Evolutionary conservation across 768 basidiomycete species (phyloP), one percentile per base, ranked within the genome.

Genomic region (Tylopilus subfusipes): DNA sequence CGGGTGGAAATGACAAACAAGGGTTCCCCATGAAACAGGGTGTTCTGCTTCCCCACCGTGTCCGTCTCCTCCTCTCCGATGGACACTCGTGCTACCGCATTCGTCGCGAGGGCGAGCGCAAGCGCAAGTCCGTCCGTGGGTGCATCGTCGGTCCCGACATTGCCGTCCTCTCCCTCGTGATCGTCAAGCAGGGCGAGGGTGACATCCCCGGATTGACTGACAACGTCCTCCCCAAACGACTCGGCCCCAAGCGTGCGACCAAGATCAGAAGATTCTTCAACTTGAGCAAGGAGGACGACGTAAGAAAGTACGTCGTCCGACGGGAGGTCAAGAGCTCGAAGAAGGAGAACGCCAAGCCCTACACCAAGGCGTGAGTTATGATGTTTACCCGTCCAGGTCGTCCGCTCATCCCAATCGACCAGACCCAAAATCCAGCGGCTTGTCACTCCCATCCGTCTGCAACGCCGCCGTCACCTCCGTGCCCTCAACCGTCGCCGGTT

Each of bases 11-110:
- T 81, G 94, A 98, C 85, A 93, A 93, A 79, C 92, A 95, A 73
- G 93, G 94, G 69, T 96, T 97, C 83, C 93, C 94, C 45, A 97
- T 98, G 93, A 98, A 98, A 77, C 96, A 99, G 78, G 95, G 96
- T 78, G 90, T 98, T 63, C 89, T 98, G 57, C 83, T 96, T 67
- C 92, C 92, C 55, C 72, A 92, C 78, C 94, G 96, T 83, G 92
- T 95, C 65, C 80, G 84, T 58, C 89, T 99, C 61, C 90, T 98
- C 68, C 90, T 99, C 70, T 66, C 90, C 59, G 91, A 96, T 73
- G 94, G 94, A 48, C 96, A 98, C 85, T 96, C 95, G 30, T 98
- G 96, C 84, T 98, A 91, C 83, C 93, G 96, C 65, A 73, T 80
- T 62, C 90, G 94, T 69, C 90, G 94, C 73, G 75, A 80, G 46